phyloP scores from a whole-genome alignment of 805 yeast species.

The Lachancea thermotolerans region DNA sequence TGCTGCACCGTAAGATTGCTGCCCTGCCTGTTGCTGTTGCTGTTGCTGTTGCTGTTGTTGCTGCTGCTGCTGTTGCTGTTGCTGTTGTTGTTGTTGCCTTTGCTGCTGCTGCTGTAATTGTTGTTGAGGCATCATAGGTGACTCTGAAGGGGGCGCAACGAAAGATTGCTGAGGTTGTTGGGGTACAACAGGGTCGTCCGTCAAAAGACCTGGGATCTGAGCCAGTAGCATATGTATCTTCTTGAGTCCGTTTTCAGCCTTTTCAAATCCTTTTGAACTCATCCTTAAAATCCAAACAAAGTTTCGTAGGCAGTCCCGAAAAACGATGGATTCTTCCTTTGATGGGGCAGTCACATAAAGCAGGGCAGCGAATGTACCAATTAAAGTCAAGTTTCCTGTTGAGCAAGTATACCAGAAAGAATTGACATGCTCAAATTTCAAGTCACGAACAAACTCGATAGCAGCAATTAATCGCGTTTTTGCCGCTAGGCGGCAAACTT shows the following conservation, averaged over 20 bases:
- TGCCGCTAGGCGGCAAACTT: conserved; percentile 81
- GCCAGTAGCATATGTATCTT: conserved; percentile 64
- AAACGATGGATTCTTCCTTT: conserved; percentile 56
- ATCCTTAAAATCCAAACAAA: conserved; percentile 73
- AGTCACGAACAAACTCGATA: conserved; percentile 64
- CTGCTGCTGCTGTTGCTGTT: not conserved
- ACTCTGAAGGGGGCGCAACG: conserved; percentile 19
- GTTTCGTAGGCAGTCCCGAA: conserved; percentile 61
- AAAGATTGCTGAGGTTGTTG: conserved; percentile 10
- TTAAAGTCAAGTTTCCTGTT: conserved; percentile 67
- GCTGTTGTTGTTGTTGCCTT: not conserved
- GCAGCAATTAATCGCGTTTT: conserved; percentile 75
- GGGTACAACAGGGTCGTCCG: conserved; percentile 21
- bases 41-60: not conserved
- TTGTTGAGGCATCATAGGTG: conserved; percentile 11
- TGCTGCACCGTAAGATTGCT: not conserved
- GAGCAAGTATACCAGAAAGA: conserved; percentile 89
- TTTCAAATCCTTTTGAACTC: conserved; percentile 69
- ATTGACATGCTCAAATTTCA: conserved; percentile 76
- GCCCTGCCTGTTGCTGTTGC: conserved; percentile 3
- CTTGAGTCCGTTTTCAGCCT: conserved; percentile 66
- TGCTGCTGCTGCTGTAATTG: not conserved
- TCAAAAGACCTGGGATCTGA: conserved; percentile 63
- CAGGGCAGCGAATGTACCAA: conserved; percentile 83
- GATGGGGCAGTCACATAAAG: conserved; percentile 60